A percentile compares a stretch with the other conserved stretches of the same genome.
phyloP scores from a whole-genome alignment of 2,329 filamentous ascomycete species.

The Calonectria multiphialidica region DNA sequence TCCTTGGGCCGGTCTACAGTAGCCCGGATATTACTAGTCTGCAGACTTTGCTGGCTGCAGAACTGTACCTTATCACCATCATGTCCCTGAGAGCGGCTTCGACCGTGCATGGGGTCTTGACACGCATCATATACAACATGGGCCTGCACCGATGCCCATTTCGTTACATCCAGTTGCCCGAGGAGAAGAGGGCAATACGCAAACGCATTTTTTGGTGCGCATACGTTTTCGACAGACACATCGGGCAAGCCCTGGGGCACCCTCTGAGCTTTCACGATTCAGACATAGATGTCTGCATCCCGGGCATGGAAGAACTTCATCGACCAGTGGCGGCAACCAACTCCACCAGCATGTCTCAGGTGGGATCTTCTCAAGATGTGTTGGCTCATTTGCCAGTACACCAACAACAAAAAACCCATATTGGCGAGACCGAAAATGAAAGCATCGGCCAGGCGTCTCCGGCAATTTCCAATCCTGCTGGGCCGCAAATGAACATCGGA shows the following conservation, averaged over 20 bases:
- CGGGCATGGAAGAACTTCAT: slow-evolving; percentile 42
- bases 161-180: slow-evolving; percentile 59
- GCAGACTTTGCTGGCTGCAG: slow-evolving; percentile 61
- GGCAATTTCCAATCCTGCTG: not conserved
- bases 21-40: slow-evolving; percentile 58
- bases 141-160: slow-evolving; percentile 65
- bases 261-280: slow-evolving; percentile 50
- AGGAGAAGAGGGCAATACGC: slow-evolving; percentile 46
- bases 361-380: slow-evolving; percentile 11
- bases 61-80: slow-evolving; percentile 60
- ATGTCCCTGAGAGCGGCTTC: slow-evolving; percentile 63
- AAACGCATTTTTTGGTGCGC: slow-evolving; percentile 56
- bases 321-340: slow-evolving; percentile 16
- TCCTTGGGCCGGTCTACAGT: slow-evolving; percentile 53
- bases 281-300: slow-evolving; percentile 53
- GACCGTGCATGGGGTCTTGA: slow-evolving; percentile 59
- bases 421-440: not conserved
- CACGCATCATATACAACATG: slow-evolving; percentile 60
- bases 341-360: not conserved
- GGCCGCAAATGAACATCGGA: not conserved
- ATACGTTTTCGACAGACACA: slow-evolving; percentile 52
- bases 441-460: not conserved
- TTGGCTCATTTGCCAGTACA: slow-evolving; percentile 19
- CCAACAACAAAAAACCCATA: not conserved
- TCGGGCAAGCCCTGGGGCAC: slow-evolving; percentile 51